Evolutionary conservation across 371 early-diverging fungal genomes (phyloP).

Genomic region (Capillidium rhysosporum): DNA sequence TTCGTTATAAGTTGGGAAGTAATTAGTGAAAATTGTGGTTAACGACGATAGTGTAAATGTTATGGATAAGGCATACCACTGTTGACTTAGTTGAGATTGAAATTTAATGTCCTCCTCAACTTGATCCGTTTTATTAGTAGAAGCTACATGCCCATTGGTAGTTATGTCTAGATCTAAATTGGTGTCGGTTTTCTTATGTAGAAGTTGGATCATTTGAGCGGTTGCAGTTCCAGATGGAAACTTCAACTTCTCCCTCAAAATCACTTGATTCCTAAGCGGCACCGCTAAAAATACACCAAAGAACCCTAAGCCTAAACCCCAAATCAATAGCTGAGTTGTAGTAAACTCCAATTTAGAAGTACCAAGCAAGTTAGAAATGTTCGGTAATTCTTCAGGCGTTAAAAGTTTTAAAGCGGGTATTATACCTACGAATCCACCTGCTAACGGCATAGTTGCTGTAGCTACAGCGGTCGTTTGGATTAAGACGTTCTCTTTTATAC

Average conservation of each 20-base stretch:
- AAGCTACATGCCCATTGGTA: too few relatives aligned
- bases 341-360: constrained; percentile 10
- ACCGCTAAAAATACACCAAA: constrained; percentile 84
- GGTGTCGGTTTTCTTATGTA: constrained; percentile 23
- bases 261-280: constrained; percentile 56
- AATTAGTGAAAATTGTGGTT: not conserved
- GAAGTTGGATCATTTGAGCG: constrained; percentile 63
- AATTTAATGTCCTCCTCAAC: not conserved
- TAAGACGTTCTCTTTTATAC: constrained; percentile 59
- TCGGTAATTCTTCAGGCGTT: constrained; percentile 24
- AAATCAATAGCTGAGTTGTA: constrained; percentile 33
- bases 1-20: not conserved
- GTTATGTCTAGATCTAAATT: constrained; percentile 11
- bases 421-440: constrained; percentile 54
- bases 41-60: constrained; percentile 1
- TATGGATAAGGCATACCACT: not conserved
- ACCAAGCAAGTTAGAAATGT: constrained; percentile 13
- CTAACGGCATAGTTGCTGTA: constrained; percentile 69
- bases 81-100: not conserved
- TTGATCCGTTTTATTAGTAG: not conserved
- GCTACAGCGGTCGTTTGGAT: constrained; percentile 66
- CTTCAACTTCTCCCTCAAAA: constrained; percentile 53
- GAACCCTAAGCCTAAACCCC: constrained; percentile 65
- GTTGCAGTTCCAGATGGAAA: constrained; percentile 79
- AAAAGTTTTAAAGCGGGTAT: constrained; percentile 51